These are phyloP conservation scores for Haplosporangium sp. DNA, from an alignment of 371 early-diverging fungal species.

Conservation along the genomic window DNA sequence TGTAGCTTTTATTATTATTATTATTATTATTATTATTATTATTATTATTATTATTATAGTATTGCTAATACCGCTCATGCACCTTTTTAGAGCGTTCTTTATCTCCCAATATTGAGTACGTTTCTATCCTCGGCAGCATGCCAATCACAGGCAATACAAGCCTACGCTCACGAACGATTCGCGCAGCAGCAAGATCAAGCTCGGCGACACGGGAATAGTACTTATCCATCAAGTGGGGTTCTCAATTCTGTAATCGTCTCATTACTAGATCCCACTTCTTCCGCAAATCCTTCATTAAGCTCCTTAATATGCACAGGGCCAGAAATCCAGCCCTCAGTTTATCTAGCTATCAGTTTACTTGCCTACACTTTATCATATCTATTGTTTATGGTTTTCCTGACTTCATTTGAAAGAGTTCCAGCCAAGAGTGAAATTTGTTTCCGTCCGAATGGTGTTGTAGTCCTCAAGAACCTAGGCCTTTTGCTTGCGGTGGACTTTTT, in stretches of 20 bases:
- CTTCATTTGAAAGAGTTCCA: constrained; percentile 78
- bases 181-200: constrained; percentile 22
- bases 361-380: constrained; percentile 76
- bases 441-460: constrained; percentile 76
- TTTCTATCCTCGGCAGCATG: constrained; percentile 73
- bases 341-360: constrained; percentile 69
- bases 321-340: constrained; percentile 45
- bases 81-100: constrained; percentile 33
- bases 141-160: constrained; percentile 59
- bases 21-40: no score
- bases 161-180: constrained; percentile 29
- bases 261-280: constrained; percentile 38
- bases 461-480: constrained; percentile 74
- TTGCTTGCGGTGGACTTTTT: constrained; percentile 66
- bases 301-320: constrained; percentile 42
- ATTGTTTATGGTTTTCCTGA: constrained; percentile 74
- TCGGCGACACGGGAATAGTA: constrained; percentile 1
- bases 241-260: constrained; percentile 20
- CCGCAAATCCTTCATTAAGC: constrained; percentile 13
- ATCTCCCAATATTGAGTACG: constrained; percentile 58
- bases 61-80: background rate
- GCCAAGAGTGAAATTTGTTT: constrained; percentile 77
- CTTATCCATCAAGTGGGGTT: constrained; percentile 2
- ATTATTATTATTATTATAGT: no score
- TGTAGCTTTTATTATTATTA: background rate